Evolutionary conservation across 2,329 filamentous ascomycete species (phyloP), one percentile per base, ranked within the genome.

Genomic region (Lasiodiplodia sp.): DNA sequence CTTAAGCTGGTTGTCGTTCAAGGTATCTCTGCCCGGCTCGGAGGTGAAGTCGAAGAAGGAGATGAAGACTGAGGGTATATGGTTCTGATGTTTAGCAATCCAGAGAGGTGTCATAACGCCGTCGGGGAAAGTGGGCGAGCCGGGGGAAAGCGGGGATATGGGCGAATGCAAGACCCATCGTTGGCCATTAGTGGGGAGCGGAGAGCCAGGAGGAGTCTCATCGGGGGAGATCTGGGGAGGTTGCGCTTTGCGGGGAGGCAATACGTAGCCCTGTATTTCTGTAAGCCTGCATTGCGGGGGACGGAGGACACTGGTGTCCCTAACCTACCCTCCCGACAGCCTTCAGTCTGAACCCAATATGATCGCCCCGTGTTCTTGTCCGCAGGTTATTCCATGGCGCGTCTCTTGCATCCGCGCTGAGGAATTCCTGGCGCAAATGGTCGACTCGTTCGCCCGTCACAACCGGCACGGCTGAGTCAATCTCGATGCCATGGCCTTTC

Each of bases 1-100:
- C 78, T 97, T 97, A 53, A 97, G 85, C 76, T 92, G 90, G 77
- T 96, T 96, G 77, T 98, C 95, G 71, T 91, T 87, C n/a, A 94
- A 81, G 5, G 90, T 92, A 66, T 91, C 89, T 69, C 91, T 87
- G n/a, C 88, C 91, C 0, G 88, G 83, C 74, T 96, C 91, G 25
- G 89, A 87, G 4, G 87, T 88, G 68, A 97, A 87, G 44, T 87
- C 86, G 76, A 96, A 97, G 81, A 96, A 96, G 72, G 91, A 91
- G 38, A 97, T 79, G 72, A 93, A 91, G 31, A 93, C 86, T 70
- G 93, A 92, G 1, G 95, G 95, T 25, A 98, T 86, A 21, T 93
- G 84, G 64, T 91, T 85, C 76, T 97, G 94, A 78, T 98, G 95
- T 78, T 98, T 99, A 69, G 88, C 87, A 67, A 97, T 85, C 95